Conservation (phyloP, 2,329 filamentous ascomycete species). For the Venturiaceae sp. region DNA sequence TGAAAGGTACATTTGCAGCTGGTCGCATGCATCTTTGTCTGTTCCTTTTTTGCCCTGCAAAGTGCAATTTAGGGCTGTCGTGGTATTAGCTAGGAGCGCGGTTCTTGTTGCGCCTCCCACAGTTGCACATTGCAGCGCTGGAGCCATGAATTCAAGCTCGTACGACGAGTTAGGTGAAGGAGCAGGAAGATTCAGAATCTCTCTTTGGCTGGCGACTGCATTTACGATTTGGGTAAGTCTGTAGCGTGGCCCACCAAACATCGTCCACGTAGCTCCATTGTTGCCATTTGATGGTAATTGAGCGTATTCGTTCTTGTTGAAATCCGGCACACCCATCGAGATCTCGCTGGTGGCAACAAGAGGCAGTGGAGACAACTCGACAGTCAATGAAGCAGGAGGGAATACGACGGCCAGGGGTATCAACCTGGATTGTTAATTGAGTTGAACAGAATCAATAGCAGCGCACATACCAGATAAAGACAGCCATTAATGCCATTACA, state of each 20-base stretch:
- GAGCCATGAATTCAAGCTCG: neutral
- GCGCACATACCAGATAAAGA: neutral
- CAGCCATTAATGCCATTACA: neutral
- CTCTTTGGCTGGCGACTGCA: neutral
- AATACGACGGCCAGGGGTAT: neutral
- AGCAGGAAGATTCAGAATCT: neutral
- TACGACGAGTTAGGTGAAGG: neutral
- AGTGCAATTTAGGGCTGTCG: neutral
- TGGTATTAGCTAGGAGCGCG: neutral
- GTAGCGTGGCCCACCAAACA: neutral
- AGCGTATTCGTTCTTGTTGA: constrained; percentile 1
- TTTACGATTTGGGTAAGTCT: neutral
- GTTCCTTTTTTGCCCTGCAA: neutral
- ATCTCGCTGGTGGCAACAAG: neutral
- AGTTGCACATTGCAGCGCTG: neutral
- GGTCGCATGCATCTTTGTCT: neutral
- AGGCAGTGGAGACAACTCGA: neutral
- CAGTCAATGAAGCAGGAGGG: neutral
- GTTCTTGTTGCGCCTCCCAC: neutral
- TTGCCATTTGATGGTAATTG: neutral
- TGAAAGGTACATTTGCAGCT: neutral
- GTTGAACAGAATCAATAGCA: neutral
- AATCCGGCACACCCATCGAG: neutral
- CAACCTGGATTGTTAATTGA: neutral
- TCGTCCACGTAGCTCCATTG: neutral